phyloP scores from a whole-genome alignment of 192 early-diverging fungal species.

The Coemansia aciculifera region DNA sequence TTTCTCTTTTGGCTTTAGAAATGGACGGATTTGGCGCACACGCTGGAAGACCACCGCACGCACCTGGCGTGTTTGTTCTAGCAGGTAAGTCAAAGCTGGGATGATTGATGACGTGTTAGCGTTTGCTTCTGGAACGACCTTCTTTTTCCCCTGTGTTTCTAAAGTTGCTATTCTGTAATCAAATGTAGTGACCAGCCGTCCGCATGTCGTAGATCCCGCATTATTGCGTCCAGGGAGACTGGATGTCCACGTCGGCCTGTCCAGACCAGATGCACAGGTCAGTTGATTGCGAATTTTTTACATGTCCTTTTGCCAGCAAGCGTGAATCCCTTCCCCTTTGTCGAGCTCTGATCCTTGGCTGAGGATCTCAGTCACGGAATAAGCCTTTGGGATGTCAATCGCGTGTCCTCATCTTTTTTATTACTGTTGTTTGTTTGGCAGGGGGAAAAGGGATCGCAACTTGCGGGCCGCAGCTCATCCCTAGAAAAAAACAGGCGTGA shows the following conservation, averaged over 20 bases:
- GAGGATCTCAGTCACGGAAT: background rate
- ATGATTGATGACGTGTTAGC: background rate
- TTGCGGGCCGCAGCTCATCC: background rate
- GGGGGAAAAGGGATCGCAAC: constrained; percentile 5
- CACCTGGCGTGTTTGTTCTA: constrained; percentile 65
- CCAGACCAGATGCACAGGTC: constrained; percentile 60
- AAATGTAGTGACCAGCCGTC: constrained; percentile 70
- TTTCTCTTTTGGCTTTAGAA: constrained; percentile 22
- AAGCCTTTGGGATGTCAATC: background rate
- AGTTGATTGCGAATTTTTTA: constrained; percentile 4
- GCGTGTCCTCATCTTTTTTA: constrained; percentile 8
- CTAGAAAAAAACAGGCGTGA: background rate
- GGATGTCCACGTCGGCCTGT: constrained; percentile 73
- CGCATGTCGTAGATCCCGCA: constrained; percentile 73
- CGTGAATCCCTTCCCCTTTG: background rate
- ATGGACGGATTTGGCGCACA: constrained; percentile 55
- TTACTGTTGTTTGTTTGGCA: constrained; percentile 2
- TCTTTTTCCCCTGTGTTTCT: background rate
- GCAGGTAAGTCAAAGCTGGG: constrained; percentile 55
- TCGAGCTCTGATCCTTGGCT: background rate
- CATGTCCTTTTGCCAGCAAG: background rate
- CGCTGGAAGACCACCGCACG: constrained; percentile 10
- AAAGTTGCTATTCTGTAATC: background rate
- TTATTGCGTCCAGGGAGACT: constrained; percentile 83
- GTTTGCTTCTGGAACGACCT: background rate